Evolutionary conservation across 495 filamentous ascomycete species (phyloP), one percentile per base, ranked within the genome.

Genomic region (Neurospora sp.): DNA sequence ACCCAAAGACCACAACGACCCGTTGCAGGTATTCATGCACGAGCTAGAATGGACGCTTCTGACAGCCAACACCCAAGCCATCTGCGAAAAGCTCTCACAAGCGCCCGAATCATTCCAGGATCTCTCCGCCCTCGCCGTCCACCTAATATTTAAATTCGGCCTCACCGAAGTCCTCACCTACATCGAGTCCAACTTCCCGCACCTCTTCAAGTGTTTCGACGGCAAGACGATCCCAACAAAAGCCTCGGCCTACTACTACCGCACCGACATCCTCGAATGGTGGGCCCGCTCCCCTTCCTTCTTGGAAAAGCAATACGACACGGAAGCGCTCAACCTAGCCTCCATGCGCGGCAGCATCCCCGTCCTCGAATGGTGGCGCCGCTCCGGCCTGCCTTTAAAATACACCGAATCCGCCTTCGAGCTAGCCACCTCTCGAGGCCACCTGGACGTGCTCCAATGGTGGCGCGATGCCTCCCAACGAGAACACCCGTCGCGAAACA

Each of bases 361-460:
- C 71, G 92, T 97, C 0, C 85, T 98, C 4, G 91, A 97, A 45
- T 98, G 94, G 94, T 98, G 94, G 94, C 89, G 90, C 18, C 84
- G 88, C 31, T 94, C 92, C 0, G 92, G 91, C 0, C 87, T 98
- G 0, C 87, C 91, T 14, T 86, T 97, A 4, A 91, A 91, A 74
- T 97, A 96, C 79, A 93, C 90, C 31, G 94, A 97, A 75, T 84
- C 89, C 3, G 93, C 94, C 0, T 89, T 98, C 48, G 94, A 98
- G 79, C 88, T 93, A 65, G 94, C 94, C 31, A 93, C 89, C 72
- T 89, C 89, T 3, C 91, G 93, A 78, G 93, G 94, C 37, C 92
- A 93, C 71, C 83, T 97, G n/a, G 82, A 86, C 0, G 93, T 97
- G 8, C 86, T 98, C 0, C 90, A 96, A 74, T 98, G 94, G 94